phyloP scores from a whole-genome alignment of 495 filamentous ascomycete species.

The Tuber borchii region DNA sequence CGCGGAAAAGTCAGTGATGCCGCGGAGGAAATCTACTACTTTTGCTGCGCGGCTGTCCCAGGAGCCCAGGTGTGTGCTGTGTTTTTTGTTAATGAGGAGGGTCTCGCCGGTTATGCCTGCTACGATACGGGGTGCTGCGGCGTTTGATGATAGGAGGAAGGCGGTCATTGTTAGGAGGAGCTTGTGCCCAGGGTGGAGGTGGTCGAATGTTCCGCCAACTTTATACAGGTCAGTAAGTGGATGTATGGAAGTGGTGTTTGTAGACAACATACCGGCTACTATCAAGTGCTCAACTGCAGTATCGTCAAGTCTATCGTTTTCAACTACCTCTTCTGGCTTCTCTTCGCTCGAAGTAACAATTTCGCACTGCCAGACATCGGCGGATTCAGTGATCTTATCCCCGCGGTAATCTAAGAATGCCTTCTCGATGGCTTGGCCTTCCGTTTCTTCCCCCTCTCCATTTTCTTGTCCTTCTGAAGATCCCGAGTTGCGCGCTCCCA shows the following conservation, averaged over 20 bases:
- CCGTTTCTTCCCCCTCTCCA: conserved; percentile 26
- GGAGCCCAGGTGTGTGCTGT: conserved; percentile 66
- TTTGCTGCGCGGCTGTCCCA: conserved; percentile 66
- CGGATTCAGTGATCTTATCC: conserved; percentile 22
- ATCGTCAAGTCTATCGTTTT: conserved; percentile 3
- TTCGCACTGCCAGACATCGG: conserved; percentile 16
- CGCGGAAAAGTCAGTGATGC: conserved; percentile 53
- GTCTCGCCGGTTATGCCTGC: conserved; percentile 84
- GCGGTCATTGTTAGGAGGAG: conserved; percentile 79
- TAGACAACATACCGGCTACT: conserved; percentile 20
- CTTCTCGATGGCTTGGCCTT: conserved; percentile 31
- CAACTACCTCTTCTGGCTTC: conserved; percentile 24
- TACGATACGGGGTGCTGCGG: conserved; percentile 52
- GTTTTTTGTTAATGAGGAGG: conserved; percentile 80
- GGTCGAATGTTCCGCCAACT: conserved; percentile 92
- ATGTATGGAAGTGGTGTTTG: conserved; percentile 10
- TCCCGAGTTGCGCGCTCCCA: conserved; percentile 3
- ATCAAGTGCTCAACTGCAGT: conserved; percentile 29
- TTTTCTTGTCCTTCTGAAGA: conserved; percentile 27
- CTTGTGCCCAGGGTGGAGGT: conserved; percentile 94
- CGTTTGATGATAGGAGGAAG: conserved; percentile 55
- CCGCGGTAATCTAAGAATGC: conserved; percentile 27
- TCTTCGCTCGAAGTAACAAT: conserved; percentile 17
- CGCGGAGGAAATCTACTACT: conserved; percentile 63
- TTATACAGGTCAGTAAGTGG: background rate